Percentiles rank a stretch among this genome's conserved stretches.
Evolutionary conservation across 805 yeast genomes (phyloP).

Genomic region (Jamesozyma piceae): DNA sequence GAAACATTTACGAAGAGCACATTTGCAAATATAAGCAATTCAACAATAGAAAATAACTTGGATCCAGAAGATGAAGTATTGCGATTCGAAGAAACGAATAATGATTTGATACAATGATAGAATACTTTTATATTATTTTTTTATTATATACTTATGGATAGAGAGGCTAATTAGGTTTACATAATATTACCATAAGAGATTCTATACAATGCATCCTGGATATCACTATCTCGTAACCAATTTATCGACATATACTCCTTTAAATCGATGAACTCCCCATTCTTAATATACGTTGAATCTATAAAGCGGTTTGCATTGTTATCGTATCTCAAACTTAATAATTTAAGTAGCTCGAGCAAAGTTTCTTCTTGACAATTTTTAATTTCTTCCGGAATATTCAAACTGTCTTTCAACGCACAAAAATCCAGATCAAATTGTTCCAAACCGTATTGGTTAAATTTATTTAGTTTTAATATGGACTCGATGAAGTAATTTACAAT

Average conservation of each 20-base stretch:
- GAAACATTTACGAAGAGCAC: constrained; percentile 35
- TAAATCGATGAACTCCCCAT: constrained; percentile 22
- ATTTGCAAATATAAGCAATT: background rate
- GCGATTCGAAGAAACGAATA: constrained; percentile 6
- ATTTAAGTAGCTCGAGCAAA: constrained; percentile 20
- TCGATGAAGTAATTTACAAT: constrained; percentile 29
- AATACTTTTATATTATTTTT: background rate
- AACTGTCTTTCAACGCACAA: constrained; percentile 20
- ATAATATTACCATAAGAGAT: constrained; percentile 22
- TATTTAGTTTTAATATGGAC: constrained; percentile 31
- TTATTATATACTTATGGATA: background rate
- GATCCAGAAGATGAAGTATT: constrained; percentile 7
- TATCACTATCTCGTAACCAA: constrained; percentile 26
- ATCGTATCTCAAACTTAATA: constrained; percentile 26
- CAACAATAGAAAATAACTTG: background rate
- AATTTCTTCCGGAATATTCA: constrained; percentile 16
- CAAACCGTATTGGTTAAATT: constrained; percentile 29
- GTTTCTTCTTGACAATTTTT: constrained; percentile 14
- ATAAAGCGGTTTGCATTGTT: constrained; percentile 10
- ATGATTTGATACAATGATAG: constrained; percentile 5
- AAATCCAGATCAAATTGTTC: constrained; percentile 30
- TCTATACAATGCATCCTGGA: constrained; percentile 32
- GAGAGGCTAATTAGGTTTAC: constrained; percentile 4
- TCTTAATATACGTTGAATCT: constrained; percentile 24
- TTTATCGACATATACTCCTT: constrained; percentile 14